phyloP scores from a whole-genome alignment of 108 stramenopile species.

The Cyclostephanos invisitatus region DNA sequence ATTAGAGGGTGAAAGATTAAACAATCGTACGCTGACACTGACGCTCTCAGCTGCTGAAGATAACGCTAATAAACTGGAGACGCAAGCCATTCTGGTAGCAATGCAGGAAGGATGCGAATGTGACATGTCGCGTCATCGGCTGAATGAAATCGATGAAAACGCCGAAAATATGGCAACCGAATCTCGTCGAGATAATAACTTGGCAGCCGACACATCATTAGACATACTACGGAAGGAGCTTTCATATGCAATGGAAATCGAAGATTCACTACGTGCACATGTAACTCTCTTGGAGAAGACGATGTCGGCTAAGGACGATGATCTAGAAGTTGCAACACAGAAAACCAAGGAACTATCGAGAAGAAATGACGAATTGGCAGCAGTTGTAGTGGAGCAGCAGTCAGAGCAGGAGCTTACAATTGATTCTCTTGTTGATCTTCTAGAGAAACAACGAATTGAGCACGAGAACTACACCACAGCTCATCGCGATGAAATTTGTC shows the following conservation, averaged over 20 bases:
- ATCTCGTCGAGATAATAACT: neutral
- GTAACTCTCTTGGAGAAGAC: slow-evolving; percentile 36
- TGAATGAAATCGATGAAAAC: neutral
- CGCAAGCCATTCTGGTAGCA: neutral
- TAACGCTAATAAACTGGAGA: neutral
- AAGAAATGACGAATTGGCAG: neutral
- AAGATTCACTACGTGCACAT: slow-evolving; percentile 30
- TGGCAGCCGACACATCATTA: neutral
- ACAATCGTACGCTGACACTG: neutral
- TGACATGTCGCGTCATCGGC: slow-evolving; percentile 2
- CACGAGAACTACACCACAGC: slow-evolving; percentile 7
- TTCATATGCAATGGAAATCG: slow-evolving; percentile 15
- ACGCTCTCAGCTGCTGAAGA: slow-evolving; percentile 1
- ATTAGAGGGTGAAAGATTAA: slow-evolving; percentile 8
- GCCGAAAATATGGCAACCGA: neutral
- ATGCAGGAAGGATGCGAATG: slow-evolving; percentile 14
- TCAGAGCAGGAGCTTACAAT: slow-evolving; percentile 33
- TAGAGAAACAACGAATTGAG: slow-evolving; percentile 14
- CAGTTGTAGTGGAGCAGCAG: slow-evolving; percentile 24
- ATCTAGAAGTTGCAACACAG: slow-evolving; percentile 29
- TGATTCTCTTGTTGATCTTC: slow-evolving; percentile 30
- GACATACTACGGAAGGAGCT: slow-evolving; percentile 16
- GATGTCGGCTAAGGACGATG: slow-evolving; percentile 17
- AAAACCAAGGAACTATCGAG: neutral
- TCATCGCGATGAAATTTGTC: slow-evolving; percentile 5